Percentiles rank a stretch among this genome's conserved stretches.
Conservation (phyloP, 345 rosid species). For the Brassica incana region DNA sequence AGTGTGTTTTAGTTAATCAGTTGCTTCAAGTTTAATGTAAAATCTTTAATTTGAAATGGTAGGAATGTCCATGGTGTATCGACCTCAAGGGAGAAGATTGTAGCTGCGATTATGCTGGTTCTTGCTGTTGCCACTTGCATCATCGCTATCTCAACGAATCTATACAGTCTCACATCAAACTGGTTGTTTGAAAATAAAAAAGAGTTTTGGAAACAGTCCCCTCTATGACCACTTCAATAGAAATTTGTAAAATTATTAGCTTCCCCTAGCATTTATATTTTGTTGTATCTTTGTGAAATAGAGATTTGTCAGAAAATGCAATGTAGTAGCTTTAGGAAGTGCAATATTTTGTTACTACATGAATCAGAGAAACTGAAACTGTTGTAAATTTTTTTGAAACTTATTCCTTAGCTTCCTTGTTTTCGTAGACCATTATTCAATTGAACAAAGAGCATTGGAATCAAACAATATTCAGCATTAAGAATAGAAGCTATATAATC, state of each 20-base stretch:
- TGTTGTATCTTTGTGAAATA: neutral
- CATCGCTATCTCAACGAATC: slow-evolving; percentile 43
- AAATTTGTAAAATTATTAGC: neutral
- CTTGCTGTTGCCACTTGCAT: slow-evolving; percentile 46
- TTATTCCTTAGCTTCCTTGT: neutral
- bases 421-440: neutral
- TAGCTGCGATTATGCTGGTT: slow-evolving; percentile 41
- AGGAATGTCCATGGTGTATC: slow-evolving; percentile 54
- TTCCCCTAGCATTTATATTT: neutral
- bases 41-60: neutral
- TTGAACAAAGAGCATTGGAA: neutral
- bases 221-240: too few relatives aligned
- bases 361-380: neutral
- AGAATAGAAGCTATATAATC: slow-evolving; percentile 3
- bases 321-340: neutral
- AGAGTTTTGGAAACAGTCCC: too few relatives aligned
- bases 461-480: neutral
- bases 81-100: slow-evolving; percentile 40
- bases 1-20: neutral
- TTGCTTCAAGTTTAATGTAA: neutral
- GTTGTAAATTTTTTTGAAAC: slow-evolving; percentile 6
- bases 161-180: neutral
- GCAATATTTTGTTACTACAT: slow-evolving; percentile 8
- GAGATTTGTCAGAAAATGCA: neutral
- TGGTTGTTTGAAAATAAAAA: too few relatives aligned